Conservation (phyloP, 2,329 filamentous ascomycete species). For the Verticillium nubilum region DNA sequence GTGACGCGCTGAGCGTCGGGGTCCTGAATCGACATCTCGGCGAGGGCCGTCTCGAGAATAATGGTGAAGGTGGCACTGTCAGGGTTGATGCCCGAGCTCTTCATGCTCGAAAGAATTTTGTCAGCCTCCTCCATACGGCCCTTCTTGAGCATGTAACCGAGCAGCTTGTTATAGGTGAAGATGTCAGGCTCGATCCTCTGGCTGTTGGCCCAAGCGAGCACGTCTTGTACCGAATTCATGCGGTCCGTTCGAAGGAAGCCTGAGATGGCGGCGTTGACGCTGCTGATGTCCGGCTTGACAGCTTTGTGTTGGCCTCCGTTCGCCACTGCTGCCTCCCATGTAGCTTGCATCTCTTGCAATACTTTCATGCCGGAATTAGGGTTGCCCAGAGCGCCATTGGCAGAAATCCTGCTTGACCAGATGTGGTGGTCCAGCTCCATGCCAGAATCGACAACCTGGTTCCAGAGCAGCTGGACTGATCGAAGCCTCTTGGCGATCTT, state of each 20-base stretch:
- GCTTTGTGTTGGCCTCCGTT: constrained; percentile 23
- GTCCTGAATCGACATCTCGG: constrained; percentile 30
- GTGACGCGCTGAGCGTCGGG: constrained; percentile 45
- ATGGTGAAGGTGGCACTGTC: constrained; percentile 70
- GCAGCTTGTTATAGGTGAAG: constrained; percentile 63
- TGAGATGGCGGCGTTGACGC: constrained; percentile 66
- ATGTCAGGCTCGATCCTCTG: constrained; percentile 52
- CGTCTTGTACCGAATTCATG: constrained; percentile 40
- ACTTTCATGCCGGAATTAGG: constrained; percentile 53
- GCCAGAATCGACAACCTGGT: constrained; percentile 51
- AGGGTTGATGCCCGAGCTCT: constrained; percentile 43
- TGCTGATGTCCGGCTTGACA: constrained; percentile 55
- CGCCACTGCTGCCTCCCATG: constrained; percentile 45
- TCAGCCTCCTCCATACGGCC: constrained; percentile 42
- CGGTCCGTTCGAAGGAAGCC: constrained; percentile 50
- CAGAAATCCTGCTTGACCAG: constrained; percentile 68
- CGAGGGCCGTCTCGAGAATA: constrained; percentile 56
- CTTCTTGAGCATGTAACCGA: constrained; percentile 51
- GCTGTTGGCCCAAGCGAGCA: constrained; percentile 54
- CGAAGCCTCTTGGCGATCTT: constrained; percentile 50
- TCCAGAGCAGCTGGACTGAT: constrained; percentile 65
- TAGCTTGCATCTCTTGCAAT: constrained; percentile 58
- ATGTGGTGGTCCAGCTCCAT: constrained; percentile 56
- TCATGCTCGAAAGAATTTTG: constrained; percentile 55
- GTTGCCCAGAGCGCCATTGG: constrained; percentile 52